Percentiles rank a stretch among this genome's conserved stretches.
Conservation (phyloP, 345 rosid species). For the Gossypioides kirkii region DNA sequence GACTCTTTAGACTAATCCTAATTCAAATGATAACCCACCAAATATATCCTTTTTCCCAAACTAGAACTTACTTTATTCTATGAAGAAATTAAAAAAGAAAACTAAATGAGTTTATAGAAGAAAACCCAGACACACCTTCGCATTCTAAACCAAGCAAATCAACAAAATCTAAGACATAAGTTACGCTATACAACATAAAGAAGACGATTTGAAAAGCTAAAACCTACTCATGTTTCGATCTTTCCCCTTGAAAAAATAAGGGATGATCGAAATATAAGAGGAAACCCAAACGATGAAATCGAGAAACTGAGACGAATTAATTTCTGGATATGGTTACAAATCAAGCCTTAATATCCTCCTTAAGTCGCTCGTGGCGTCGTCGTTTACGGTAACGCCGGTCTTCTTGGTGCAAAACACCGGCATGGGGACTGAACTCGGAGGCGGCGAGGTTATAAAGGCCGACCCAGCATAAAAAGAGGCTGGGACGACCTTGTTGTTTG, state of each 20-base stretch:
- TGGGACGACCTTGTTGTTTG: conserved; percentile 10
- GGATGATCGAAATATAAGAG: conserved; percentile 33
- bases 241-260: conserved; percentile 91
- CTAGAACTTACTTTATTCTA: background rate
- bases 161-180: background rate
- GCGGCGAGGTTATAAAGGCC: conserved; percentile 70
- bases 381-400: conserved; percentile 8
- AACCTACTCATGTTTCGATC: conserved; percentile 19
- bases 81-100: background rate
- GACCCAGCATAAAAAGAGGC: conserved; percentile 68
- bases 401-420: conserved; percentile 65
- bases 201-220: conserved; percentile 4
- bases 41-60: background rate
- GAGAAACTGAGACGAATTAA: background rate
- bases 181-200: conserved; percentile 1
- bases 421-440: conserved; percentile 87
- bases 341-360: conserved; percentile 52
- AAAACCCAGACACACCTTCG: background rate
- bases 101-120: background rate
- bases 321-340: conserved; percentile 14
- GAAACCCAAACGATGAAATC: conserved; percentile 11
- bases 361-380: conserved; percentile 49
- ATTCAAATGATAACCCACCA: too few species aligned
- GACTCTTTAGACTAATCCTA: too few species aligned
- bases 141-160: background rate